Evolutionary conservation across 148 eudicot species (phyloP).

Genomic region (Oxyria digyna): DNA sequence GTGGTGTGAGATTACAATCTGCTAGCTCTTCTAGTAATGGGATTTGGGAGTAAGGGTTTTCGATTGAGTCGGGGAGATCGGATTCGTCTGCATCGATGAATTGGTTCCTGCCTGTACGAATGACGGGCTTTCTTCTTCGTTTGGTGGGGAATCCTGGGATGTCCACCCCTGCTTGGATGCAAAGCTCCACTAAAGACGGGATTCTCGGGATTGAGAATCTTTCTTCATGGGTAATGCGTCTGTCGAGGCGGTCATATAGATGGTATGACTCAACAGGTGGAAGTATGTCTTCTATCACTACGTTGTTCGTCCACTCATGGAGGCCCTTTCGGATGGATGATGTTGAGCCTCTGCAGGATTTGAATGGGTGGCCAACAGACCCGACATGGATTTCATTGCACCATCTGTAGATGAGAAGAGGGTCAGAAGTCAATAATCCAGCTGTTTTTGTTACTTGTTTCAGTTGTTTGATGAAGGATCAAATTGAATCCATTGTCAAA

Average conservation of each 20-base stretch:
- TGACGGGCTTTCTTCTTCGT: slow-evolving; percentile 70
- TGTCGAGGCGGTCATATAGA: slow-evolving; percentile 71
- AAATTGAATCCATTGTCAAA: background rate
- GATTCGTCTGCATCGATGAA: slow-evolving; percentile 92
- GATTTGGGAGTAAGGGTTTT: slow-evolving; percentile 23
- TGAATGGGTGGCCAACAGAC: slow-evolving; percentile 82
- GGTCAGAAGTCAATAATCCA: background rate
- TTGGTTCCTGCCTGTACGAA: slow-evolving; percentile 65
- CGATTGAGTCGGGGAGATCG: slow-evolving; percentile 71
- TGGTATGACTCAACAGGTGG: slow-evolving; percentile 71
- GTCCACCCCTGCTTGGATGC: slow-evolving; percentile 90
- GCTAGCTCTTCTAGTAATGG: slow-evolving; percentile 47
- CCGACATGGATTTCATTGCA: slow-evolving; percentile 95
- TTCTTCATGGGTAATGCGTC: slow-evolving; percentile 68
- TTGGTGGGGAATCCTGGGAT: slow-evolving; percentile 71
- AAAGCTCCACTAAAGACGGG: slow-evolving; percentile 81
- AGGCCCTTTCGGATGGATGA: slow-evolving; percentile 47
- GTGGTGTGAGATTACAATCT: slow-evolving; percentile 29
- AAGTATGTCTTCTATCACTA: slow-evolving; percentile 53
- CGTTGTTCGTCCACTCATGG: slow-evolving; percentile 74
- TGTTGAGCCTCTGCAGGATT: slow-evolving; percentile 66
- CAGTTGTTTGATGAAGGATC: background rate
- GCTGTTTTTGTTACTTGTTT: background rate
- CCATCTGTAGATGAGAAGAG: slow-evolving; percentile 38
- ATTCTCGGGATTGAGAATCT: slow-evolving; percentile 81